Evolutionary conservation across 495 filamentous ascomycete genomes (phyloP), one percentile per base, ranked within the genome.

Genomic region (Aspergillus kassunensis): DNA sequence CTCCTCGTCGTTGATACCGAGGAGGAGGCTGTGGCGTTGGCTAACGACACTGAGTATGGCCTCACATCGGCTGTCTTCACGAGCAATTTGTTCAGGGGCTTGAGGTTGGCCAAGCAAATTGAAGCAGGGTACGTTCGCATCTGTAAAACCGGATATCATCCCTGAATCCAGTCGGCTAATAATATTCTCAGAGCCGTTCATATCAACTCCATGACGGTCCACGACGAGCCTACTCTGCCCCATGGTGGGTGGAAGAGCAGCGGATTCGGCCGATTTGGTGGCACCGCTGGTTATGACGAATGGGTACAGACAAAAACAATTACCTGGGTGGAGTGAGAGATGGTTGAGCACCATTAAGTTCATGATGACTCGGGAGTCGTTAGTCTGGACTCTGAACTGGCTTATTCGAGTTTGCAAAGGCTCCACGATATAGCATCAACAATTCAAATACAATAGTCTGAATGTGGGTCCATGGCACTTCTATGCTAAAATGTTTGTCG

Each of bases 171-270:
- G 11, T 21, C 39, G 56, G 21, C 43, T 36, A 50, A 51, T 25
- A 9, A 54, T 44, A 44, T 11, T 49, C 20, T 16, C 51, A 73
- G 71, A n/a, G 86, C 86, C 20, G 87, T 97, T 23, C 91, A 96
- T 64, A 91, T 96, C 62, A 97, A 97, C 65, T 77, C 73, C 29
- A 83, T 90, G 80, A 89, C 84, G 3, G 77, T 96, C 1, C 90
- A 96, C 61, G 91, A 97, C 54, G 91, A 95, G 70, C 67, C 81
- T 11, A 73, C 72, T 16, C 62, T 95, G 49, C 89, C 91, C 5
- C 90, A 95, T 68, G 91, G 91, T 20, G 91, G 91, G 24, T 82
- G 81, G 60, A 97, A 97, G 79, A 80, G 80, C 45, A 90, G 86
- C 58, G 91, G 91, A 9, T 91, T 81, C 64, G 91, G 91, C n/a